These are phyloP conservation scores for Crotalaria pallida DNA, from an alignment of 306 rosid genomes.

Conservation along the genomic window DNA sequence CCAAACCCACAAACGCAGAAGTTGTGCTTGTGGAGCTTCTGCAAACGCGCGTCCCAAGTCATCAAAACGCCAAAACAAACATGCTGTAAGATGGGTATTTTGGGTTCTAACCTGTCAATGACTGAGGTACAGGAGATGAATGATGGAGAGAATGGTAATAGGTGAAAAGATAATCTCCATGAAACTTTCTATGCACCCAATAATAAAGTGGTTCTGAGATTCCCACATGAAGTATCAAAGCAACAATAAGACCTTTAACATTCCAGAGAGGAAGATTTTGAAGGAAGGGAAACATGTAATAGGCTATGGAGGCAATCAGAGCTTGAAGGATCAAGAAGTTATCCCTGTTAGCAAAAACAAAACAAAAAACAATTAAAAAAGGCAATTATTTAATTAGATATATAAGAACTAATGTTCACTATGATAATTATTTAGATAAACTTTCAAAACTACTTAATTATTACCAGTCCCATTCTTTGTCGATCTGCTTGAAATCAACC, in stretches of 20 bases:
- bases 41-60: too few species aligned
- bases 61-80: too few species aligned
- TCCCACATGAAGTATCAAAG: constrained; percentile 57
- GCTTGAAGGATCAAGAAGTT: constrained; percentile 75
- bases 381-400: too few species aligned
- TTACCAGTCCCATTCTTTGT: constrained; percentile 68
- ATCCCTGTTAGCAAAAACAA: constrained; percentile 49
- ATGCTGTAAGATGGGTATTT: not conserved
- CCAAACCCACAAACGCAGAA: too few species aligned
- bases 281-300: constrained; percentile 43
- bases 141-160: constrained; percentile 78
- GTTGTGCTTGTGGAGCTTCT: too few species aligned
- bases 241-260: constrained; percentile 40
- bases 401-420: not conserved
- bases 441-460: not conserved
- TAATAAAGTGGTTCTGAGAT: constrained; percentile 85
- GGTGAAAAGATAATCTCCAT: constrained; percentile 39
- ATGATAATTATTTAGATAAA: not conserved
- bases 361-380: too few species aligned
- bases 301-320: constrained; percentile 38
- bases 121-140: constrained; percentile 64
- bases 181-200: constrained; percentile 57
- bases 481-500: constrained; percentile 83
- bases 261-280: constrained; percentile 61
- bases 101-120: constrained; percentile 50